Conservation (phyloP, 225 moss, liverwort and hornwort species). For the Sphagnum tenellum region DNA sequence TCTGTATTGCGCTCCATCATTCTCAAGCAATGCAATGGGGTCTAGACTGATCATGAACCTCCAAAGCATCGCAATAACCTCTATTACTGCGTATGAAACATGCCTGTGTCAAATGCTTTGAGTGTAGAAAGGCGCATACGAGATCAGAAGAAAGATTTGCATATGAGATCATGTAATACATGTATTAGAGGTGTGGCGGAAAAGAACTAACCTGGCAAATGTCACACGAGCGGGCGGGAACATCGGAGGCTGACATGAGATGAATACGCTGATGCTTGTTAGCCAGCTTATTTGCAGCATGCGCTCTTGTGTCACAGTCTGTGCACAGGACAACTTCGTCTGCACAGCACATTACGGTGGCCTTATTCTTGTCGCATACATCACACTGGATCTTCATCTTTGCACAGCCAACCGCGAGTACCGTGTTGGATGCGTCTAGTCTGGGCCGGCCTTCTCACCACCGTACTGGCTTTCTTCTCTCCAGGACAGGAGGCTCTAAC, state of each 20-base stretch:
- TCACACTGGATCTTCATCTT: conserved; percentile 11
- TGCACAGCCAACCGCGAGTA: too few species aligned
- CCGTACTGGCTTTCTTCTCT: too few species aligned
- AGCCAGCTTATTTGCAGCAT: conserved; percentile 5
- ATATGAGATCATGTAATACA: not conserved
- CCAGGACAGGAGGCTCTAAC: too few species aligned
- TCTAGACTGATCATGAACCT: not conserved
- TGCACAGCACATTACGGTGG: conserved; percentile 4
- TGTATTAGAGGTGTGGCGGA: not conserved
- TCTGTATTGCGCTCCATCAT: too few species aligned
- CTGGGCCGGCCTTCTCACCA: too few species aligned
- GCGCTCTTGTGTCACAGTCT: conserved; percentile 3
- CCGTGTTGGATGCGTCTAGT: too few species aligned
- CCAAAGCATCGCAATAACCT: not conserved
- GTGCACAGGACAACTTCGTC: conserved; percentile 5
- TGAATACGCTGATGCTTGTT: conserved; percentile 6
- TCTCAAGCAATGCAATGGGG: too few species aligned
- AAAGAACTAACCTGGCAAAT: conserved; percentile 3
- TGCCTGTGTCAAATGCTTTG: too few species aligned
- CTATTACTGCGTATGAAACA: too few species aligned
- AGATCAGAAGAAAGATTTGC: too few species aligned
- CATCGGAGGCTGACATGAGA: not conserved
- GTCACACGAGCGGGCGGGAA: not conserved
- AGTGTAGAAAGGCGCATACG: too few species aligned
- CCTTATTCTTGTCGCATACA: conserved; percentile 7